Percentiles rank a stretch among this genome's conserved stretches.
Conservation (phyloP, 345 rosid species). For the Syzygium aqueum region DNA sequence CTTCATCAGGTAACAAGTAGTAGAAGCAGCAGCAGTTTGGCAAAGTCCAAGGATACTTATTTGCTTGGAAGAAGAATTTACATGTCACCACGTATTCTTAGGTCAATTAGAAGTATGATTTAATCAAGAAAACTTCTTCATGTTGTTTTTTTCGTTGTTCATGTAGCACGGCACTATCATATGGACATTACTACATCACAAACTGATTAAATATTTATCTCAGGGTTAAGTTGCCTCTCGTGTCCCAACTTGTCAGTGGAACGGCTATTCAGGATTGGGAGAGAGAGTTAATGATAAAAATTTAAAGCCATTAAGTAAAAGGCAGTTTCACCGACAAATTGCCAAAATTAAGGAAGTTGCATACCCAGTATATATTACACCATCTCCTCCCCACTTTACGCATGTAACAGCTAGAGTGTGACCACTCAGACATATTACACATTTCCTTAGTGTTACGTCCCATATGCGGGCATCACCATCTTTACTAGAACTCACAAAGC, state of each 20-base stretch:
- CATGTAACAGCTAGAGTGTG: constrained; percentile 95
- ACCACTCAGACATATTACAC: constrained; percentile 72
- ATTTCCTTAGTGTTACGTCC: constrained; percentile 64
- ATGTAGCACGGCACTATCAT: not conserved
- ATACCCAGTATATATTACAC: constrained; percentile 86
- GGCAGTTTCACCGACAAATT: not conserved
- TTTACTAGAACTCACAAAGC: constrained; percentile 93
- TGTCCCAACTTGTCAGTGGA: not conserved
- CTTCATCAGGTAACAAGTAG: not conserved
- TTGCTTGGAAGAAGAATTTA: not conserved
- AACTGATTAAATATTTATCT: not conserved
- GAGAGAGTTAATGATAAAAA: not conserved
- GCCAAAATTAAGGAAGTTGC: not conserved
- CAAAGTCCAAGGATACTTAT: not conserved
- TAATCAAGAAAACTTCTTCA: not conserved
- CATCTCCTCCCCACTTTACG: constrained; percentile 99
- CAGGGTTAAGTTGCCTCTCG: not conserved
- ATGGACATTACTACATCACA: not conserved
- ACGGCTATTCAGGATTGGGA: not conserved
- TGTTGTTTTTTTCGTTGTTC: not conserved
- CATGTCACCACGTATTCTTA: not conserved
- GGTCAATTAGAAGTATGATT: not conserved
- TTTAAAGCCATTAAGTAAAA: not conserved
- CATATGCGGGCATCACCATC: constrained; percentile 99
- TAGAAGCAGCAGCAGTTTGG: not conserved